Base-by-base conservation (phyloP, 2,329 filamentous ascomycete genomes). In the Penicillium brevicompactum region DNA sequence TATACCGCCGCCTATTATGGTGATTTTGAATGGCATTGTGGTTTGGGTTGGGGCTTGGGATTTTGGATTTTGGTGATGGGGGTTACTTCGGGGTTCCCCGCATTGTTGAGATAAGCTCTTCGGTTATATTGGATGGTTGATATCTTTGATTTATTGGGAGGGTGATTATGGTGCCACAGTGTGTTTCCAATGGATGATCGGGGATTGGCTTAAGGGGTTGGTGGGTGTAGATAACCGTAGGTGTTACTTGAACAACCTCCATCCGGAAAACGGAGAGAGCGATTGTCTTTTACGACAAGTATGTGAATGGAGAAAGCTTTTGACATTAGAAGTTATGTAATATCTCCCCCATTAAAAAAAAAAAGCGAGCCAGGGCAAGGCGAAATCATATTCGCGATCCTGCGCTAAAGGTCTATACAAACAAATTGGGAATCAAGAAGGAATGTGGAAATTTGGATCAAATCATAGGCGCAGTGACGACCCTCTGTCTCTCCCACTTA, bases 1-100 rank as follows among this genome's bases (percentile, higher is more conserved):
- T 55, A 87, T 84, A 32, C 84, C 84, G 41, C 83, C 83, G 56
- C 84, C 84, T 14, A 86, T 72, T 40, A 87, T 83, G 60, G 84
- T 83, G 55, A 85, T 71, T 52, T 31, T 47, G 5, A 24, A 8
- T 6, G 42, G 11, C 49, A 51, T 51, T 37, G 22, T 24, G 50
- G 73, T 74, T 68, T 78, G 78, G 44, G 5, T 1, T 5, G 24
- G 7, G 5, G 5, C 24, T 8, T 6, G 8, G 4, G 6, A 4
- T 24, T 14, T 13, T 18, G 21, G 14, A 4, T 14, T 18, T 27
- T 8, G 24, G 5, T 16, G 14, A 16, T 49, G 9, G 13, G 30
- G 7, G 7, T 47, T 47, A 34, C 34, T 1, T 27, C 8, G 24
- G 24, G 24, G 24, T 27, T 27, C 24, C 24, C 24, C 24, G 24